Base-by-base conservation (phyloP, 225 moss, liverwort and hornwort species). In the Bryum argenteum region DNA sequence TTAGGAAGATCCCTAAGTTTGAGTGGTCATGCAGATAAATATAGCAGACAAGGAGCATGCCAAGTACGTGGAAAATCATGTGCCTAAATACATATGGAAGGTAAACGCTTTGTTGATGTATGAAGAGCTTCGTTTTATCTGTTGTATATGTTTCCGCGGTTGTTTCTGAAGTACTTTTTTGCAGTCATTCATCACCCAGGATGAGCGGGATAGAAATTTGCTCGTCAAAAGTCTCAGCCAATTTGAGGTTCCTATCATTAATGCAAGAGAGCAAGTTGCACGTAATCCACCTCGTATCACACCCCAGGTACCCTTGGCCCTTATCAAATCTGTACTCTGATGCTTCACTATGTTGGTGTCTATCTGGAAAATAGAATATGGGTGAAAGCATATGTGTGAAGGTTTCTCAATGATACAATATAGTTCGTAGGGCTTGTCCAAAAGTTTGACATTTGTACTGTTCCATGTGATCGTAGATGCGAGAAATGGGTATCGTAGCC, bases 101-200 rank as follows among this genome's bases (percentile, higher is more conserved):
- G 97, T 94, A 69, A 82, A 61, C 17, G 67, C 15, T 78, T 52
- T 16, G 10, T 70, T 43, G 23, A 44, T 71, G 57, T 64, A 17
- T 63, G 62, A 52, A 19, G 53, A 58, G 23, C 51, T 67, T 23
- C 42, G 16, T 11, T 52, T 58, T 38, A 42, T 38, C 16, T 43
- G 43, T 62, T 19, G 33, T 33, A 33, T 33, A 6, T 54, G 11
- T 56, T 43, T 67, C 18, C 48, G 11, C 62, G 44, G 63, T 43
- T 38, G 67, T 41, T 24, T 33, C 69, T 79, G 37, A 47, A 69
- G 9, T 60, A 50, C 2, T 10, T 13, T 77, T 69, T 76, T 74
- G 55, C 81, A 98, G 97, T 84, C 97, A 52, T 98, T 98, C 69
- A 64, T 98, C 42, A 92, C 91, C 37, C 94, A 94, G 77, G 68